These are phyloP conservation scores for Ilyonectria mors-panacis DNA, from an alignment of 2,329 filamentous ascomycete species.

Conservation along the genomic window DNA sequence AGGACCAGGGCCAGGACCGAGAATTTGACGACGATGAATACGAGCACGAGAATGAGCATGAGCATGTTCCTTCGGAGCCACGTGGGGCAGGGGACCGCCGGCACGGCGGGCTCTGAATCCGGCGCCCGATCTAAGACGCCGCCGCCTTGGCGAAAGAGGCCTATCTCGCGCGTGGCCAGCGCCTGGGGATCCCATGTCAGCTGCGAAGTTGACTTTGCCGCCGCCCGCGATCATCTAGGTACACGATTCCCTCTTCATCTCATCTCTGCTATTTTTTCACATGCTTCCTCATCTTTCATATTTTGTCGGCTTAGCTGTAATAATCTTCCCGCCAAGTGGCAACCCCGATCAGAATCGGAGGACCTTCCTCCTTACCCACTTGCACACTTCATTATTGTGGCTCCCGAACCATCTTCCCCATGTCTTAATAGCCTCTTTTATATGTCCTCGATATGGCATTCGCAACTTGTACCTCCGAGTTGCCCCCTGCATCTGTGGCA, in stretches of 20 bases:
- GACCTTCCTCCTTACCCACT: background rate
- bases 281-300: background rate
- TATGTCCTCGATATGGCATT: background rate
- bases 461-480: slow-evolving; percentile 6
- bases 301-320: background rate
- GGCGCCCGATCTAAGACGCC: slow-evolving; percentile 23
- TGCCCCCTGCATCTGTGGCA: slow-evolving; percentile 3
- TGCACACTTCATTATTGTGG: background rate
- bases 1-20: slow-evolving; percentile 22
- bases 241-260: slow-evolving; percentile 16
- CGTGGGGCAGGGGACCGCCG: slow-evolving; percentile 43
- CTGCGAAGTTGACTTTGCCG: slow-evolving; percentile 45
- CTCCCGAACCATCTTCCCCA: background rate
- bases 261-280: background rate
- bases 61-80: slow-evolving; percentile 27
- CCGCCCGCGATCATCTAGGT: slow-evolving; percentile 47
- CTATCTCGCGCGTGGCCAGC: slow-evolving; percentile 22
- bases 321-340: background rate
- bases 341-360: background rate
- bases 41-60: background rate
- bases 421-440: background rate
- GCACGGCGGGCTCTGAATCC: slow-evolving; percentile 37
- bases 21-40: background rate
- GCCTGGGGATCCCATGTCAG: slow-evolving; percentile 44
- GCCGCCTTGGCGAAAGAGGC: slow-evolving; percentile 19